Base-by-base conservation (phyloP, 1,139 yeast species). In the Nakaseomyces glabratus region DNA sequence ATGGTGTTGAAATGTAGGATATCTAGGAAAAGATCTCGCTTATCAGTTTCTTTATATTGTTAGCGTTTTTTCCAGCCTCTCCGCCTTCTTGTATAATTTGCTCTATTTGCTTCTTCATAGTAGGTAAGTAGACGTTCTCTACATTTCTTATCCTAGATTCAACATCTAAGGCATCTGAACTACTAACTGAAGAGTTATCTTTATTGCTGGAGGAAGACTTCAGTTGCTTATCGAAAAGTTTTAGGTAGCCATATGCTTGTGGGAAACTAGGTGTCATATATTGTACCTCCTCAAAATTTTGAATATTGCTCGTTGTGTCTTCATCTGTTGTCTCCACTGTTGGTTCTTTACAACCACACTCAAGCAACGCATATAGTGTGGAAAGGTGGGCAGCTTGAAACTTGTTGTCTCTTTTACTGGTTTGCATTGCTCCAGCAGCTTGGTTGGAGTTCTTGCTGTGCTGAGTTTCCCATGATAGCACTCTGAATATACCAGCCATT, bases 71-170 rank as follows among this genome's bases (percentile, higher is more conserved):
- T 3, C 86, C 90, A 9, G 70, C 62, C 40, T 79, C 86, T 3
- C 93, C 93, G 7, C 86, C 88, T 48, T 82, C 94, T 47, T 74
- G 76, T 7, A 72, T 55, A 28, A 75, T 54, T 25, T 63, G 62
- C 2, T 58, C 63, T 19, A 81, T 62, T 30, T 84, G 82, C 34
- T 63, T 63, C 16, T 51, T 35, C 44, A 82, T 62, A 7, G 73
- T 72, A 1, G 56, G 57, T 35, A 61, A 49, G 49, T 75, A 77
- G n/a, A 70, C 66, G 36, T 73, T 78, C 21, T 65, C 52, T 43
- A 79, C 58, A 1, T 79, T 64, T 37, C 67, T 68, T 24, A 69
- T 59, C 46, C 96, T 66, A 1, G 86, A 78, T 11, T 65, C 66
- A 21, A 69, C 57, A 56, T 63, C 66, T 25, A 51, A 58, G 15